phyloP scores from a whole-genome alignment of 2,329 filamentous ascomycete species.

The Venturiaceae sp. region DNA sequence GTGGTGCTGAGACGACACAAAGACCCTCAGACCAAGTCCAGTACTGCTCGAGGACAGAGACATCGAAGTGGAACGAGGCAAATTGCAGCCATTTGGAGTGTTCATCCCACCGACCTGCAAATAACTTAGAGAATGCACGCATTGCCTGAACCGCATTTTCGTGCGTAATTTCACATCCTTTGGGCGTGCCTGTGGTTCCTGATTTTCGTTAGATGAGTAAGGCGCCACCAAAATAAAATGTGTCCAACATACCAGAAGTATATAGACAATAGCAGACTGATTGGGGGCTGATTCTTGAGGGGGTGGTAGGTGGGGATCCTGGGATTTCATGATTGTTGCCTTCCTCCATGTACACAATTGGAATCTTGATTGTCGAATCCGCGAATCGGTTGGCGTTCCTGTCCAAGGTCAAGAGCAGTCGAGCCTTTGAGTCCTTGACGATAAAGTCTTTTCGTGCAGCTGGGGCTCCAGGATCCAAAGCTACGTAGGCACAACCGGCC shows the following conservation, averaged over 20 bases:
- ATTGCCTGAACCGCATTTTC: constrained; percentile 84
- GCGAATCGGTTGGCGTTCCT: background rate
- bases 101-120: constrained; percentile 61
- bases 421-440: constrained; percentile 59
- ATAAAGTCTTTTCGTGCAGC: constrained; percentile 68
- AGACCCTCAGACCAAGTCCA: constrained; percentile 94
- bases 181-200: constrained; percentile 77
- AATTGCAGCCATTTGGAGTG: constrained; percentile 83
- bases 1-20: constrained; percentile 68
- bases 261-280: constrained; percentile 13
- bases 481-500: constrained; percentile 70
- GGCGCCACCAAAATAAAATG: no score
- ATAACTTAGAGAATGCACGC: constrained; percentile 74
- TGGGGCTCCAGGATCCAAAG: constrained; percentile 68
- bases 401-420: constrained; percentile 41
- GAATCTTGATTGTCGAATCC: constrained; percentile 16
- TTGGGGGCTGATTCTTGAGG: constrained; percentile 12
- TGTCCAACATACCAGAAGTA: constrained; percentile 72
- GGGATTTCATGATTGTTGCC: constrained; percentile 23
- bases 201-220: no score
- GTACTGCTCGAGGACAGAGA: constrained; percentile 86
- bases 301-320: constrained; percentile 22
- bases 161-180: constrained; percentile 82
- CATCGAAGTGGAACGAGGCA: constrained; percentile 89
- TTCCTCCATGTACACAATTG: constrained; percentile 38